These are phyloP conservation scores for Metarhizium robertsii DNA, from an alignment of 2,329 filamentous ascomycete genomes.

Conservation along the genomic window DNA sequence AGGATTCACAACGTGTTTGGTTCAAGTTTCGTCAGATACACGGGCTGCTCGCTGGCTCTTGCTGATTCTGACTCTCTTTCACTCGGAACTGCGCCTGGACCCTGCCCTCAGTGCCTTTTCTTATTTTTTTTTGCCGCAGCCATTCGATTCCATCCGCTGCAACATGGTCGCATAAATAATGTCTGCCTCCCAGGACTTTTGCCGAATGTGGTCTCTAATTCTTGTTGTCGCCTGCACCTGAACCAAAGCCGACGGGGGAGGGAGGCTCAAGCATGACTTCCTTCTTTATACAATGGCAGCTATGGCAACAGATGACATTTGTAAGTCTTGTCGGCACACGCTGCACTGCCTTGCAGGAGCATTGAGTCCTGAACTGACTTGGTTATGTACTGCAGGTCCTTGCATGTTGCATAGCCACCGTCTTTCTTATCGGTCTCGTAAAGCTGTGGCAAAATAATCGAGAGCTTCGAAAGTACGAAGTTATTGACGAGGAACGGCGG, in stretches of 20 bases:
- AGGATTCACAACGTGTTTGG: neutral
- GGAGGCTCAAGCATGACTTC: constrained; percentile 17
- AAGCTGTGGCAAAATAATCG: constrained; percentile 59
- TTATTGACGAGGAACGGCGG: constrained; percentile 58
- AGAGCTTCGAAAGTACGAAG: constrained; percentile 44
- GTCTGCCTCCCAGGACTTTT: neutral
- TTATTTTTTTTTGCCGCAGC: neutral
- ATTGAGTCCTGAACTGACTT: neutral
- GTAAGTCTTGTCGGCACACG: constrained; percentile 41
- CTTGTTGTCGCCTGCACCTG: neutral
- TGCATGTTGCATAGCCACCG: constrained; percentile 57
- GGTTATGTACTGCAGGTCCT: constrained; percentile 47
- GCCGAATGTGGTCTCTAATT: neutral
- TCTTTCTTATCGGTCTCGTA: constrained; percentile 57
- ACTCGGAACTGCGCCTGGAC: neutral
- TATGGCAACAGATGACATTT: constrained; percentile 88
- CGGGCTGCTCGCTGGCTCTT: constrained; percentile 7
- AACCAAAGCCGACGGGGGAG: neutral
- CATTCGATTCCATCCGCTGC: neutral
- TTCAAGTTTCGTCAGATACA: neutral
- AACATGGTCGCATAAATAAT: neutral
- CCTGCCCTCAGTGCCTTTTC: neutral
- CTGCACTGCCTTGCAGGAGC: too few relatives aligned
- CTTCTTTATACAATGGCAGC: constrained; percentile 62
- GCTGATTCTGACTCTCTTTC: neutral